Conservation (phyloP, 345 rosid genomes). For the Hypericum perforatum region DNA sequence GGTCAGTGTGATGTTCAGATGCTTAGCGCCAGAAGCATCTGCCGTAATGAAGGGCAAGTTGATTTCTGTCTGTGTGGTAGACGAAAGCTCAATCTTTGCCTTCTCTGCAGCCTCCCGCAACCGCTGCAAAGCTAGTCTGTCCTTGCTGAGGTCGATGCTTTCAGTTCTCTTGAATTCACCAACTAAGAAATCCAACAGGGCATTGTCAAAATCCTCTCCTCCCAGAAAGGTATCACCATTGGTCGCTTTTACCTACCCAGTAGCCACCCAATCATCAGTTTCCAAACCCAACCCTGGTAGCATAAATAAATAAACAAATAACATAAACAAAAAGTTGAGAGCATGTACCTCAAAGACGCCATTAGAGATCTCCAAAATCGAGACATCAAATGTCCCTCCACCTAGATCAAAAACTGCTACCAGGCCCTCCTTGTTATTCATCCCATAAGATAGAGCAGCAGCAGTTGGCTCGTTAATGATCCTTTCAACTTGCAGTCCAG, state of each 20-base stretch:
- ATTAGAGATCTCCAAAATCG: conserved; percentile 80
- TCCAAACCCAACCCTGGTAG: not conserved
- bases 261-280: not conserved
- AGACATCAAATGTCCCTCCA: conserved; percentile 84
- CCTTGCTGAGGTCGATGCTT: conserved; percentile 63
- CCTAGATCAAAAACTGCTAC: conserved; percentile 95
- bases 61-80: conserved; percentile 75
- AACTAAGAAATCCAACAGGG: conserved; percentile 64
- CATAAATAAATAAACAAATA: not conserved
- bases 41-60: conserved; percentile 84
- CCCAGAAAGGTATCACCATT: conserved; percentile 96
- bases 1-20: conserved; percentile 69
- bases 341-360: conserved; percentile 90
- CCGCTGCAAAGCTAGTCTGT: conserved; percentile 79
- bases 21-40: conserved; percentile 77
- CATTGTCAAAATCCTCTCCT: conserved; percentile 88
- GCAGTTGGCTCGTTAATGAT: conserved; percentile 93
- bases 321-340: not conserved
- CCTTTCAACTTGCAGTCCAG: conserved; percentile 83
- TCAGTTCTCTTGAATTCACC: conserved; percentile 68
- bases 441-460: conserved; percentile 89
- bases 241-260: conserved; percentile 76
- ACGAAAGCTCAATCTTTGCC: conserved; percentile 84
- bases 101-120: conserved; percentile 87
- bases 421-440: conserved; percentile 86